A percentile compares a stretch with the other conserved stretches of the same genome.
Conservation (phyloP, 164 flowering plant species). For the Chloranthus sessilifolius region DNA sequence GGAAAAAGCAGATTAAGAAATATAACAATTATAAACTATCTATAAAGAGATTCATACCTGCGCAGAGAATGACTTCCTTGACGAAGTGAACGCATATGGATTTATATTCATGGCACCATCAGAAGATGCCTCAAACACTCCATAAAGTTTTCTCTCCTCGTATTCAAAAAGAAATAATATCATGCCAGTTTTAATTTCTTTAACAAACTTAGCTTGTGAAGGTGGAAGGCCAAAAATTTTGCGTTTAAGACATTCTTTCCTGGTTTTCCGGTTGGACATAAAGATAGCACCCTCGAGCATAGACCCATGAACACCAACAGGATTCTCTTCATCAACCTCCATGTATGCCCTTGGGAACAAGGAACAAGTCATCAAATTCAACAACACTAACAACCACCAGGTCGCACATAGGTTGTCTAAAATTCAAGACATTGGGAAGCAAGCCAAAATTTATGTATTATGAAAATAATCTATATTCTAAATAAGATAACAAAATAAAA, state of each 20-base stretch:
- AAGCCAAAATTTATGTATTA: no score
- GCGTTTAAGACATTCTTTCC: constrained; percentile 43
- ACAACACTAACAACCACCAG: not conserved
- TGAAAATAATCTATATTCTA: no score
- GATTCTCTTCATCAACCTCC: constrained; percentile 16
- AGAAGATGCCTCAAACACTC: constrained; percentile 54
- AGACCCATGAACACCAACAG: constrained; percentile 19
- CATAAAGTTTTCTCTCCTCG: constrained; percentile 57
- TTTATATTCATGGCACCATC: constrained; percentile 64
- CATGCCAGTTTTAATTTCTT: constrained; percentile 58
- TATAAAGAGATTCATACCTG: constrained; percentile 46
- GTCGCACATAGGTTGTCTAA: constrained; percentile 1
- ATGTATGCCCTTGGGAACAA: constrained; percentile 19
- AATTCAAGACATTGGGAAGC: no score
- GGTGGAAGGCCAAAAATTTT: constrained; percentile 59
- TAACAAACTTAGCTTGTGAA: constrained; percentile 34
- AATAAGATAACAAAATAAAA: no score
- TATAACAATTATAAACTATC: not conserved
- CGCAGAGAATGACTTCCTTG: constrained; percentile 57
- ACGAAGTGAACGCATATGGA: constrained; percentile 44
- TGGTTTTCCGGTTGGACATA: constrained; percentile 54
- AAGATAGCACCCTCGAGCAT: constrained; percentile 63
- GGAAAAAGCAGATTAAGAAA: not conserved
- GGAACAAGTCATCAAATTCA: constrained; percentile 4
- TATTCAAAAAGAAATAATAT: constrained; percentile 65